Percentiles rank a stretch among this genome's conserved stretches.
phyloP scores from a whole-genome alignment of 805 yeast species.

The Geotrichum ghanense region DNA sequence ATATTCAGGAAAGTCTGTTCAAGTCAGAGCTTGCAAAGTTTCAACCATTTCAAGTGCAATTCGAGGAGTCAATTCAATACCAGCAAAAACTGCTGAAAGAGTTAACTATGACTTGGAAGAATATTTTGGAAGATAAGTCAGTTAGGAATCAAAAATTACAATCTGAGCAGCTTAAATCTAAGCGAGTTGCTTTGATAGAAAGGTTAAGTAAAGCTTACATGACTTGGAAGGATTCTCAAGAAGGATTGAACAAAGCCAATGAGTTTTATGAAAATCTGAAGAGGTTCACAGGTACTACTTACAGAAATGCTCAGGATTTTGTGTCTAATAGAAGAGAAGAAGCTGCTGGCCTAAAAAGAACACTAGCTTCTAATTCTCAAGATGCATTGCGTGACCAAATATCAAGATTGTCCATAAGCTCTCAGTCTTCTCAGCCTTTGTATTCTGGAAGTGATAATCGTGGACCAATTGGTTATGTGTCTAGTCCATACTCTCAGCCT shows the following conservation, averaged over 20 bases:
- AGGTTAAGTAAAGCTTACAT: conserved; percentile 39
- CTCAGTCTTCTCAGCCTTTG: conserved; percentile 1
- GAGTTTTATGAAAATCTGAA: conserved; percentile 47
- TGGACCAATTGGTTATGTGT: conserved; percentile 22
- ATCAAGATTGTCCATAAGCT: conserved; percentile 5
- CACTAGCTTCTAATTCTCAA: conserved; percentile 2
- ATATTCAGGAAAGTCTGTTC: conserved; percentile 47
- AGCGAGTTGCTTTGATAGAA: conserved; percentile 28
- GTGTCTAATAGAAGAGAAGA: conserved; percentile 14
- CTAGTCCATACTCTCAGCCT: not conserved
- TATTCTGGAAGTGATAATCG: not conserved
- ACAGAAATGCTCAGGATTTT: conserved; percentile 12
- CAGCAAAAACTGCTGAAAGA: conserved; percentile 45
- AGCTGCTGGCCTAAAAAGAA: conserved; percentile 4
- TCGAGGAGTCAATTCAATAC: conserved; percentile 55
- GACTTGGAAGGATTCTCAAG: conserved; percentile 44
- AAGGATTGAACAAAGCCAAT: conserved; percentile 51
- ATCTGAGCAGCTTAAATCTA: conserved; percentile 26
- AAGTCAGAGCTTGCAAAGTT: conserved; percentile 68
- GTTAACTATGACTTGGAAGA: conserved; percentile 37
- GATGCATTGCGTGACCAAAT: conserved; percentile 12
- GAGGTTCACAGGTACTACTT: conserved; percentile 7
- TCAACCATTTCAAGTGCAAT: conserved; percentile 50
- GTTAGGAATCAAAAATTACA: conserved; percentile 32
- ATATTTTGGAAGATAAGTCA: conserved; percentile 33